Percentiles rank a stretch among this genome's conserved stretches.
phyloP scores from a whole-genome alignment of 257 asterid species.

The Lithospermum erythrorhizon region DNA sequence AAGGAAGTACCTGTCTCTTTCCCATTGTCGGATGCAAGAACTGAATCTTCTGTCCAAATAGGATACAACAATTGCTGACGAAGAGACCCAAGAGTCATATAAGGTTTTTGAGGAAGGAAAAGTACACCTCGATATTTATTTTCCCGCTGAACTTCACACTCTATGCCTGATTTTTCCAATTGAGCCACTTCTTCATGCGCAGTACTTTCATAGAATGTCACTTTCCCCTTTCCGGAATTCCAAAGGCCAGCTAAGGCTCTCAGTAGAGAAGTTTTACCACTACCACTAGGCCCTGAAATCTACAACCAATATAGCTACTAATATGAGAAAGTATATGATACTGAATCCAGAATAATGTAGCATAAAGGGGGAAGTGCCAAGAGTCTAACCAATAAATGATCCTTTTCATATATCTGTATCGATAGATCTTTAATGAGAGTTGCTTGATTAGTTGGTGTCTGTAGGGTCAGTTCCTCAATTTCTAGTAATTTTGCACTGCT shows the following conservation, averaged over 20 bases:
- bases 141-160: constrained; percentile 16
- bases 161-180: constrained; percentile 10
- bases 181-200: constrained; percentile 10
- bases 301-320: constrained; percentile 31
- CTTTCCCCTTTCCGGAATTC: constrained; percentile 68
- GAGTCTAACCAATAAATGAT: constrained; percentile 63
- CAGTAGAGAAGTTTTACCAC: constrained; percentile 83
- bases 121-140: constrained; percentile 40
- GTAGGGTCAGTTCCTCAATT: constrained; percentile 56
- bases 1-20: constrained; percentile 36
- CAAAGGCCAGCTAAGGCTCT: constrained; percentile 91
- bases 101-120: constrained; percentile 95
- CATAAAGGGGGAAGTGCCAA: constrained; percentile 7
- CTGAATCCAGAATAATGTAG: too few species aligned
- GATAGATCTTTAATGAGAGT: constrained; percentile 67
- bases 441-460: constrained; percentile 52
- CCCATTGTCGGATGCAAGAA: constrained; percentile 28
- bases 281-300: constrained; percentile 96
- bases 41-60: constrained; percentile 48
- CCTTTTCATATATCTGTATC: constrained; percentile 50
- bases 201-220: constrained; percentile 41
- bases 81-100: constrained; percentile 87
- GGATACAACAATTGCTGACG: constrained; percentile 90
- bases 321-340: neutral
- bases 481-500: constrained; percentile 31